Conservation (phyloP, 129 eudicot species). For the Tagetes patula region DNA sequence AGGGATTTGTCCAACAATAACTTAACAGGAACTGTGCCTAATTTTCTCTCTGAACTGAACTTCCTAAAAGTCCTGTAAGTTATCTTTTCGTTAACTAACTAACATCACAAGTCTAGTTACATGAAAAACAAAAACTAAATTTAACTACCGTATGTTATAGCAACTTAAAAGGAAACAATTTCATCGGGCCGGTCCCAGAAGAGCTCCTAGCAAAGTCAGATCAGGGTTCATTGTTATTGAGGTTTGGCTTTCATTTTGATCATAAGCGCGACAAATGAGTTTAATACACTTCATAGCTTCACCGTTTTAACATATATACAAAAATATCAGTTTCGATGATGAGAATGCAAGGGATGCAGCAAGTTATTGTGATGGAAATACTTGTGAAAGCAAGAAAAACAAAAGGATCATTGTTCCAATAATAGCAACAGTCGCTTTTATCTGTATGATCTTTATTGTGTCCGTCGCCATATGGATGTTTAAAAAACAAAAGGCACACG, state of each 20-base stretch:
- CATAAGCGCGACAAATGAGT: not conserved
- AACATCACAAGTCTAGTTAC: not conserved
- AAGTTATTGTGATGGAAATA: constrained; percentile 30
- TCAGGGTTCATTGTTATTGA: constrained; percentile 36
- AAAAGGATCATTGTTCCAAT: constrained; percentile 28
- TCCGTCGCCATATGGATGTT: constrained; percentile 19
- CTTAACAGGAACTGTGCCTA: constrained; percentile 52
- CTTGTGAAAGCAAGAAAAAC: constrained; percentile 39
- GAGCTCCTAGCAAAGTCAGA: constrained; percentile 38
- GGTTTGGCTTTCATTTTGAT: constrained; percentile 27
- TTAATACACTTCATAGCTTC: not conserved
- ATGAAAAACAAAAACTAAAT: not conserved
- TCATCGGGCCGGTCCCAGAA: constrained; percentile 44
- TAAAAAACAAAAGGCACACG: constrained; percentile 19
- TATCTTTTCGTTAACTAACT: not conserved
- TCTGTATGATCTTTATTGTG: constrained; percentile 28
- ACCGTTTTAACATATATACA: not conserved
- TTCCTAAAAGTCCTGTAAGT: constrained; percentile 49
- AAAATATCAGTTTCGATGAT: constrained; percentile 26
- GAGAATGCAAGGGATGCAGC: not conserved
- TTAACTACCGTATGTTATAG: constrained; percentile 23
- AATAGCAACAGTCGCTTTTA: constrained; percentile 26
- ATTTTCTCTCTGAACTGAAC: constrained; percentile 35
- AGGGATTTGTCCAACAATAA: constrained; percentile 59
- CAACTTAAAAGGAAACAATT: constrained; percentile 48